Base-by-base conservation (phyloP, 176 grass and related monocot species). In the Paspalum vaginatum region DNA sequence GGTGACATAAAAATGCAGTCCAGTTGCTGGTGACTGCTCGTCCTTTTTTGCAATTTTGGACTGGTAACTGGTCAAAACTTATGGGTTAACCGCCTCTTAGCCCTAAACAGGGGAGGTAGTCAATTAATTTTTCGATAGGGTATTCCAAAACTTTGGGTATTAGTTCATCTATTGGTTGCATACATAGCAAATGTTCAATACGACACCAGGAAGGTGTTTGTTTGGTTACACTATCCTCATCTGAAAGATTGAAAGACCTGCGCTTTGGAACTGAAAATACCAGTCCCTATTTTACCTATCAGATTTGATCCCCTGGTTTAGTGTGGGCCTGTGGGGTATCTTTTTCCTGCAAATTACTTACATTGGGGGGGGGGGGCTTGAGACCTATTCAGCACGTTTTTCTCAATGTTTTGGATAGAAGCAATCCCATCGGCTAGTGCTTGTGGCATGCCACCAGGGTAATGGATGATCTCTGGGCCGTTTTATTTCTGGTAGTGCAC, bases 221-320 rank as follows among this genome's bases (percentile, higher is more conserved):
- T 32, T 32, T 32, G 32, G 32, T 32, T 32, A 64, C 61, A 39
- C 32, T 3, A 64, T 13, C 64, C 9, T 43, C 64, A 57, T 57
- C 8, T 56, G 54, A 56, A 56, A 56, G 1, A 56, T 10, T 66
- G 64, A 43, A 66, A 66, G 8, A 0, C 42, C 39, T 44, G 4
- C 40, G n/a, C 40, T 18, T 4, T 43, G 9, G 18, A 43, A 42
- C 63, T 66, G 4, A 66, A 66, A 65, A 18, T 42, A 5, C n/a
- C 39, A n/a, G 0, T n/a, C 42, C 42, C 6, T 9, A 5, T 43
- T 66, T 42, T 20, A 43, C 39, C 8, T 9, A 17, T 43, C 63
- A 66, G 39, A 66, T 66, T 66, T 66, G 63, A 66, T 43, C n/a
- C 17, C 63, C 15, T 66, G 37, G 9, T 42, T 65, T 43, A 43